These are phyloP conservation scores for Dryas octopetala DNA, from an alignment of 306 rosid genomes.

Conservation along the genomic window DNA sequence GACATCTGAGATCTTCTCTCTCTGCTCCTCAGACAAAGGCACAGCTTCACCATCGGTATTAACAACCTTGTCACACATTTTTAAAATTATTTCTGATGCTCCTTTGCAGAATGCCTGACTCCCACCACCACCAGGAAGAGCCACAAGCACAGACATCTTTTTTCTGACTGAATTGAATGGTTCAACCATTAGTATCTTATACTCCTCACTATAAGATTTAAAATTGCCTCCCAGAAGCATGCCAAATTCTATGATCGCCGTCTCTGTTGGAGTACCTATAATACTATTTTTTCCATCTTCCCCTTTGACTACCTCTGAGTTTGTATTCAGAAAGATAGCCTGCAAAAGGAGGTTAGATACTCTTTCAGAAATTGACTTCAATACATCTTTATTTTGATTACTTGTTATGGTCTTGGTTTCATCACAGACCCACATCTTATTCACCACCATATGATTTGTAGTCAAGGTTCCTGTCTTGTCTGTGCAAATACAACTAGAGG, in stretches of 20 bases:
- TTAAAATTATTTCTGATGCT: slow-evolving; percentile 73
- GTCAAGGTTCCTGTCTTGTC: slow-evolving; percentile 93
- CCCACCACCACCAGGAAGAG: slow-evolving; percentile 44
- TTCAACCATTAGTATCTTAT: slow-evolving; percentile 59
- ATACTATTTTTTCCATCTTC: slow-evolving; percentile 52
- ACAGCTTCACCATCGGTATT: slow-evolving; percentile 53
- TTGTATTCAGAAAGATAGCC: slow-evolving; percentile 76
- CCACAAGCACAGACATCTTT: slow-evolving; percentile 73
- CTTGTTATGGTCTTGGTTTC: slow-evolving; percentile 37
- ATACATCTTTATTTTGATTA: slow-evolving; percentile 14
- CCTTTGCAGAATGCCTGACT: slow-evolving; percentile 76
- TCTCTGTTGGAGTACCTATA: slow-evolving; percentile 82
- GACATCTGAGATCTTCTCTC: slow-evolving; percentile 42
- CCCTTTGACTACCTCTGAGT: slow-evolving; percentile 62
- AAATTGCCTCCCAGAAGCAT: slow-evolving; percentile 60
- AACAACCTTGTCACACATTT: slow-evolving; percentile 64
- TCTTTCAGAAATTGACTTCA: slow-evolving; percentile 41
- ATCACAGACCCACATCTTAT: slow-evolving; percentile 65
- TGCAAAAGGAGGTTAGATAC: slow-evolving; percentile 55
- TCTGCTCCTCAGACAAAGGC: slow-evolving; percentile 46
- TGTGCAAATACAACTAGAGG: slow-evolving; percentile 78
- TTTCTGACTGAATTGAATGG: slow-evolving; percentile 77
- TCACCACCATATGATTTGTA: slow-evolving; percentile 87
- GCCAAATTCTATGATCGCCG: slow-evolving; percentile 71
- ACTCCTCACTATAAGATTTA: slow-evolving; percentile 36